A percentile compares a stretch with the other conserved stretches of the same genome.
Conservation (phyloP, 2,329 filamentous ascomycete species). For the Neonectria sp. region DNA sequence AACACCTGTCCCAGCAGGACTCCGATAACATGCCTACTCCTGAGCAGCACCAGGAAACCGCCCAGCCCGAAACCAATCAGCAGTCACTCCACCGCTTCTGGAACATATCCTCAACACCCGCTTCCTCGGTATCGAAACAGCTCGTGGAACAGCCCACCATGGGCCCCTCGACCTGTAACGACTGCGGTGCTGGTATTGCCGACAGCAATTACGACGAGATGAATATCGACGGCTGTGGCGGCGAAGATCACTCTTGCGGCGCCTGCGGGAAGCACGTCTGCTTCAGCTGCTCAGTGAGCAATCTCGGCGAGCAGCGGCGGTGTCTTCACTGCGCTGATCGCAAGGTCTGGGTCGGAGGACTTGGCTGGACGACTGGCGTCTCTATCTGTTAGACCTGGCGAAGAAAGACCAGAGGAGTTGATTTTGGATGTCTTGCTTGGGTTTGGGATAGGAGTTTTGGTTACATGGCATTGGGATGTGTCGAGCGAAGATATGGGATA, state of each 20-base stretch:
- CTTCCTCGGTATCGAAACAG: conserved; percentile 45
- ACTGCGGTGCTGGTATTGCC: conserved; percentile 61
- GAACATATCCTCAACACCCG: conserved; percentile 63
- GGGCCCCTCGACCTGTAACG: conserved; percentile 63
- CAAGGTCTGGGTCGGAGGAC: conserved; percentile 40
- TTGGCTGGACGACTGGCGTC: conserved; percentile 41
- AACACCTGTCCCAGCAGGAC: conserved; percentile 52
- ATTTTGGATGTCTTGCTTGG: conserved; percentile 10
- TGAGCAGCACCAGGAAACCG: conserved; percentile 24
- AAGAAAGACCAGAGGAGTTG: neutral
- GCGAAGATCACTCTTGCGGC: conserved; percentile 58
- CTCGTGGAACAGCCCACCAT: conserved; percentile 30
- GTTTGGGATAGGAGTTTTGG: conserved; percentile 28
- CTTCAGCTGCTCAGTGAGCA: conserved; percentile 72
- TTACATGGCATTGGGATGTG: conserved; percentile 14
- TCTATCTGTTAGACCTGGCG: conserved; percentile 39
- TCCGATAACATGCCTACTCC: conserved; percentile 8
- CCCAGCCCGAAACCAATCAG: conserved; percentile 53
- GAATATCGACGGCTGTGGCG: conserved; percentile 55
- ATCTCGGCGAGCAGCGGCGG: conserved; percentile 67
- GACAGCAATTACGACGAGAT: conserved; percentile 50
- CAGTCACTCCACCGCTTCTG: conserved; percentile 74
- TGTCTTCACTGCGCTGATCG: conserved; percentile 68
- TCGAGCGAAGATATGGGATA: conserved; percentile 30
- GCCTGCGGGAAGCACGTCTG: conserved; percentile 71